Conservation (phyloP, 179 eudicot genomes). For the Gypsophila paniculata region DNA sequence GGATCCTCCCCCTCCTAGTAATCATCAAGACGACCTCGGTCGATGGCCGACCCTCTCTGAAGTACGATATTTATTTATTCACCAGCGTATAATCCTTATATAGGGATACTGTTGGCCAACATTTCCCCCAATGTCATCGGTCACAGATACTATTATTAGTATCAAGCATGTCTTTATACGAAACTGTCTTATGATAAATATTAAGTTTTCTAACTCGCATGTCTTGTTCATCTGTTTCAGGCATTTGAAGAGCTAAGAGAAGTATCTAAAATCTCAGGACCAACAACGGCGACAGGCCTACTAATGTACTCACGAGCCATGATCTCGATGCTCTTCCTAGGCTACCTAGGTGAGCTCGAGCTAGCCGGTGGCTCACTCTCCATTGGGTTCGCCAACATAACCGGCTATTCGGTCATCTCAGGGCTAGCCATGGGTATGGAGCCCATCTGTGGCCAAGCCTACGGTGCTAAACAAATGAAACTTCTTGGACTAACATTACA, state of each 20-base stretch:
- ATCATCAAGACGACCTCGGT: slow-evolving; percentile 42
- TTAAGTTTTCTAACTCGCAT: background rate
- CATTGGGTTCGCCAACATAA: slow-evolving; percentile 68
- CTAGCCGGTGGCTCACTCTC: slow-evolving; percentile 66
- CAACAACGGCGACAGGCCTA: slow-evolving; percentile 75
- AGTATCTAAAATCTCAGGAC: slow-evolving; percentile 84
- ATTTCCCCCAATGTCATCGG: too few species aligned
- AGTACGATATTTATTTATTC: slow-evolving; percentile 31
- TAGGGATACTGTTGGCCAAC: too few species aligned
- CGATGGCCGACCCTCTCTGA: slow-evolving; percentile 68
- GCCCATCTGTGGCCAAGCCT: slow-evolving; percentile 73
- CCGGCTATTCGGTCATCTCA: slow-evolving; percentile 64
- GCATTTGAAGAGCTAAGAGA: slow-evolving; percentile 72
- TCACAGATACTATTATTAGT: too few species aligned
- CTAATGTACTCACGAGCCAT: slow-evolving; percentile 58
- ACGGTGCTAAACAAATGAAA: slow-evolving; percentile 58
- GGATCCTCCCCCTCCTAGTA: slow-evolving; percentile 26
- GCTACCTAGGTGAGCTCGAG: slow-evolving; percentile 63
- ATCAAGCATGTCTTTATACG: too few species aligned
- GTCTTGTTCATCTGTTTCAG: slow-evolving; percentile 30
- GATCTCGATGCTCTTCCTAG: slow-evolving; percentile 73
- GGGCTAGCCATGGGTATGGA: slow-evolving; percentile 80
- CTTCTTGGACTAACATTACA: slow-evolving; percentile 57
- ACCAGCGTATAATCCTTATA: too few species aligned
- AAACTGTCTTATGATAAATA: background rate